These are phyloP conservation scores for Periconia macrospinosa DNA, from an alignment of 2,329 filamentous ascomycete genomes.

Conservation along the genomic window DNA sequence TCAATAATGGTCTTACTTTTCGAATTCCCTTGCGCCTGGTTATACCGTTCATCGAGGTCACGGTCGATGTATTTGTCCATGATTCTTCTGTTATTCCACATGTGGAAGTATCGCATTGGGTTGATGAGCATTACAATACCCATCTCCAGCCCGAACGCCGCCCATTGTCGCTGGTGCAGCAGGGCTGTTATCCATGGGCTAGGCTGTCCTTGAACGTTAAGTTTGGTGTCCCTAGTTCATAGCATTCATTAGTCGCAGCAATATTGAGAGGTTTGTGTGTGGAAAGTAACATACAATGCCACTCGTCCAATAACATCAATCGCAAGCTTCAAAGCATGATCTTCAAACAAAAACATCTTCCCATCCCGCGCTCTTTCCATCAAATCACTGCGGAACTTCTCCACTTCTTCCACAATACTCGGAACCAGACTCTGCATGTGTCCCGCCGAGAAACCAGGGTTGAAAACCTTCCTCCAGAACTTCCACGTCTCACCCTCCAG, in stretches of 20 bases:
- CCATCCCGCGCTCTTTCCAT: background rate
- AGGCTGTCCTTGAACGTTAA: constrained; percentile 6
- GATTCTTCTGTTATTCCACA: constrained; percentile 12
- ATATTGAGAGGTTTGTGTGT: background rate
- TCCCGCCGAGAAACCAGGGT: constrained; percentile 39
- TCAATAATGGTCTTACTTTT: constrained; percentile 8
- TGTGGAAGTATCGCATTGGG: constrained; percentile 9
- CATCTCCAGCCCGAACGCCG: constrained; percentile 7
- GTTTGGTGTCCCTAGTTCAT: constrained; percentile 9
- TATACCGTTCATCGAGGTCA: constrained; percentile 7
- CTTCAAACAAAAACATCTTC: constrained; percentile 13
- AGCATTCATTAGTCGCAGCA: no score
- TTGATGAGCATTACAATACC: constrained; percentile 10
- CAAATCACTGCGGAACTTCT: constrained; percentile 12
- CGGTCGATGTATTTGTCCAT: constrained; percentile 11
- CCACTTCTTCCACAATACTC: constrained; percentile 10
- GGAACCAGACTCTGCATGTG: constrained; percentile 43
- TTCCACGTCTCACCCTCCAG: constrained; percentile 23
- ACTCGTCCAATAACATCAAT: constrained; percentile 21
- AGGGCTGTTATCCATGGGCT: constrained; percentile 9
- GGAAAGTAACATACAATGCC: constrained; percentile 13
- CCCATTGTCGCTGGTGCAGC: constrained; percentile 8
- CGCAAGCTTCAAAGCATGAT: constrained; percentile 7
- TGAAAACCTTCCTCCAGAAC: constrained; percentile 30
- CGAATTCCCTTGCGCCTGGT: background rate